Evolutionary conservation across 1,284 basidiomycete genomes (phyloP), one percentile per base, ranked within the genome.

Genomic region (Austropuccinia psidii): DNA sequence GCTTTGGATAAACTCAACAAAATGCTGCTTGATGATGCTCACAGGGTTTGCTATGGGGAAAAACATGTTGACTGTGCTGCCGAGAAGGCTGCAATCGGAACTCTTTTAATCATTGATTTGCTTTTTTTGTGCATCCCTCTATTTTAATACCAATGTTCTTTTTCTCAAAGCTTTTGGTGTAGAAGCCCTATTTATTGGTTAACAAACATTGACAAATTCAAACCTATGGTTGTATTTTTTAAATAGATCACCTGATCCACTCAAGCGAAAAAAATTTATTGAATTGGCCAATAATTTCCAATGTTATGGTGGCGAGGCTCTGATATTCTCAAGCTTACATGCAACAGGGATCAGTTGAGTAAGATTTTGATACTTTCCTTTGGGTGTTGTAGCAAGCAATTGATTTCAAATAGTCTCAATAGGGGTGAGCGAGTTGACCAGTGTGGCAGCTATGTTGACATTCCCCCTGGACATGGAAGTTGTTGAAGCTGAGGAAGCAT

Each of bases 301-400:
- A 76, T 85, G 87, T 60, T 91, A 90, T 76, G 92, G 93, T 35
- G 96, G 89, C 45, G 93, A 98, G 79, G 93, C 93, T 4, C 84
- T 97, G 55, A 93, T 98, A 77, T 98, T 98, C 81, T 96, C 93
- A 7, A 95, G 91, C 78, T 97, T 98, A 95, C 96, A 99, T 81
- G 95, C 98, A 81, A 92, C 90, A 31, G 96, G 96, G 24, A 76
- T 77, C 27, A 79, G 69, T 72, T 61, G 58, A 50, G 57, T 49
- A 2, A 33, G 37, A 39, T 13, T 24, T 19, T 0, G n/a, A 21
- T 21, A 21, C n/a, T 33, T 60, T 13, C 29, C 33, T 19, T 31
- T 50, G 8, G 3, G 24, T 50, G 8, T 66, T 21, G 21, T 0
- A 39, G 9, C 1, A 21, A 45, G 27, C 27, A 5, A 29, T 45